A percentile compares a stretch with the other conserved stretches of the same genome.
Evolutionary conservation across 306 rosid genomes (phyloP).

Genomic region (Bauhinia variegata): DNA sequence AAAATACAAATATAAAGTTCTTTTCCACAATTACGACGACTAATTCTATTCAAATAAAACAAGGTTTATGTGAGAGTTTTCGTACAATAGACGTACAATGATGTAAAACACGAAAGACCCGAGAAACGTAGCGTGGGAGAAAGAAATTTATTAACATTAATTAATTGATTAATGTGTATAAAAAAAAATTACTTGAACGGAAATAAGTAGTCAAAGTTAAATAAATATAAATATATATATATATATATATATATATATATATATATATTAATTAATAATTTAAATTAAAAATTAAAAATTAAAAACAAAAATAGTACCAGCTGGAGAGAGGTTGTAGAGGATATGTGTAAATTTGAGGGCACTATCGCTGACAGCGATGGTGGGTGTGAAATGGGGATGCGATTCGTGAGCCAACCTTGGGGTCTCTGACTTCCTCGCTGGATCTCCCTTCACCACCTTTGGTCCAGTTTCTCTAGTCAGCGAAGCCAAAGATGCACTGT

Average conservation of each 20-base stretch:
- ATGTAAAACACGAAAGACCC: too few relatives aligned
- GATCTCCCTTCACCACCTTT: slow-evolving; percentile 84
- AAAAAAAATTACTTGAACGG: too few relatives aligned
- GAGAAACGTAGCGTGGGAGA: too few relatives aligned
- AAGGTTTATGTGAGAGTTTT: background rate
- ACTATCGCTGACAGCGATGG: slow-evolving; percentile 78
- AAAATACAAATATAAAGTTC: too few relatives aligned
- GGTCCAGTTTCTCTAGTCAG: slow-evolving; percentile 93
- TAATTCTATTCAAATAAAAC: slow-evolving; percentile 1
- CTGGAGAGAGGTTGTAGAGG: slow-evolving; percentile 90
- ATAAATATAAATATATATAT: too few relatives aligned
- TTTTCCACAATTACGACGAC: background rate
- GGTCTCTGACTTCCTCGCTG: slow-evolving; percentile 48
- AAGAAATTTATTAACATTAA: too few relatives aligned
- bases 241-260: too few relatives aligned
- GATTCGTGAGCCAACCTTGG: slow-evolving; percentile 40
- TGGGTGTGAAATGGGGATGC: slow-evolving; percentile 52
- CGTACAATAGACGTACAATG: slow-evolving; percentile 32
- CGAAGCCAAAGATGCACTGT: slow-evolving; percentile 92
- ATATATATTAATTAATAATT: too few relatives aligned
- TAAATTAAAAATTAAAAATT: too few relatives aligned
- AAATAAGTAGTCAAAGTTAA: too few relatives aligned
- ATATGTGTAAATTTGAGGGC: slow-evolving; percentile 84
- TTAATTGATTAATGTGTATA: too few relatives aligned
- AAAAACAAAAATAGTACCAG: too few relatives aligned